Evolutionary conservation across 257 asterid genomes (phyloP), one percentile per base, ranked within the genome.

Genomic region (Solanum chiquidenum): DNA sequence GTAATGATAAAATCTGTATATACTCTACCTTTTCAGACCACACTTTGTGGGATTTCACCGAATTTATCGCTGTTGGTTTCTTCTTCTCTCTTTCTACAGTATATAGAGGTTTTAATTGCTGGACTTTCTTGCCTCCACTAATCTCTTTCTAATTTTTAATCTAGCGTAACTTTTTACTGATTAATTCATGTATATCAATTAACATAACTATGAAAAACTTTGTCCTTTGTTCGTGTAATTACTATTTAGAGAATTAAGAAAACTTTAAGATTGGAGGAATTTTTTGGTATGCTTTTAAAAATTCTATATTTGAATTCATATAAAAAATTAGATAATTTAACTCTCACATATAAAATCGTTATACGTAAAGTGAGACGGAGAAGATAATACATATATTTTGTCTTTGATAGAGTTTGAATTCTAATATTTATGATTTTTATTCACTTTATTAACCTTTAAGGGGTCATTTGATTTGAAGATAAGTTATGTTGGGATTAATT

Each of bases 81-180:
- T 29, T 29, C 31, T 29, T 29, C 31, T 29, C 31, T 29, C 31
- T 29, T 52, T 84, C 68, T 75, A 85, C 87, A 69, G 58, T 88
- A 79, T 86, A 82, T 90, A 88, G 86, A 69, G 89, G 55, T 87
- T 80, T 90, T 86, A 40, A 42, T 88, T 69, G 83, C 64, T 74
- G 74, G 83, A 52, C 64, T 80, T 21, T 25, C 87, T 58, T 86
- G 83, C 90, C 76, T 58, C 85, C 75, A 29, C 20, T 68, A 68
- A 29, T 14, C 4, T 18, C 42, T 74, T 71, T 5, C 84, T 29
- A 77, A 25, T 85, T 46, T 25, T 12, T 74, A 42, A 27, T 84
- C 35, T 37, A 42, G 29, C 62, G 2, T 62, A 12, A 20, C 8
- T 6, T 25, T 1, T 72, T 6, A 86, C 3, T 6, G 2, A 52